Percentiles rank a stretch among this genome's conserved stretches.
Conservation (phyloP, 306 rosid species). For the Trifolium repens region DNA sequence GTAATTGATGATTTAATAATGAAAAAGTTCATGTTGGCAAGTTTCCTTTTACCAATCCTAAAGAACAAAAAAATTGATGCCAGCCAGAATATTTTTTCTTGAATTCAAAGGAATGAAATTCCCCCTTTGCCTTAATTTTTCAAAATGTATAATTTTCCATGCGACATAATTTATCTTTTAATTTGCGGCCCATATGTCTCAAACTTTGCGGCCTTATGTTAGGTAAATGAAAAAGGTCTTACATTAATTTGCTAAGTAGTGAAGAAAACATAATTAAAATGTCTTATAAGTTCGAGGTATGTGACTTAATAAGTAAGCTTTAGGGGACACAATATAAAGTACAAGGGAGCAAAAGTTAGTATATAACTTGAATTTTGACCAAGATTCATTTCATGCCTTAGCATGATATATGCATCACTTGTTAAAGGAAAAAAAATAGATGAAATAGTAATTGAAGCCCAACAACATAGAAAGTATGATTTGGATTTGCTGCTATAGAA, state of each 20-base stretch:
- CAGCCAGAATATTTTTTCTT: not conserved
- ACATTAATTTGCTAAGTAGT: not conserved
- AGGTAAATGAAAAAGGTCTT: conserved; percentile 8
- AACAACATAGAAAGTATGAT: conserved; percentile 37
- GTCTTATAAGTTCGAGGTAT: conserved; percentile 19
- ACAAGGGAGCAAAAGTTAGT: conserved; percentile 36
- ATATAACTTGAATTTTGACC: conserved; percentile 44
- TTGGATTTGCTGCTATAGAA: no score
- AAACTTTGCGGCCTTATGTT: conserved; percentile 24
- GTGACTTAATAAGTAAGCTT: conserved; percentile 27
- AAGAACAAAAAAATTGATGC: not conserved
- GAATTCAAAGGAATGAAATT: not conserved
- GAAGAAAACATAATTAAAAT: conserved; percentile 5
- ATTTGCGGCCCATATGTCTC: conserved; percentile 14
- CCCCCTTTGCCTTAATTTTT: not conserved
- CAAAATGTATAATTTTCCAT: not conserved
- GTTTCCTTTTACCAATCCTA: not conserved
- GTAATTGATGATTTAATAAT: not conserved
- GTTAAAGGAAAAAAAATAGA: conserved; percentile 26
- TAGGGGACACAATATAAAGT: conserved; percentile 42
- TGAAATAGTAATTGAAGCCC: conserved; percentile 24
- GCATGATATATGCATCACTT: conserved; percentile 35
- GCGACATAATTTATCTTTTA: no score
- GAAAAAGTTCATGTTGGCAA: not conserved
- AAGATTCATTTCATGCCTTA: conserved; percentile 41